Percentiles rank a stretch among this genome's conserved stretches.
These are phyloP conservation scores for Tylopilus balloui DNA, from an alignment of 768 basidiomycete species.

Conservation along the genomic window DNA sequence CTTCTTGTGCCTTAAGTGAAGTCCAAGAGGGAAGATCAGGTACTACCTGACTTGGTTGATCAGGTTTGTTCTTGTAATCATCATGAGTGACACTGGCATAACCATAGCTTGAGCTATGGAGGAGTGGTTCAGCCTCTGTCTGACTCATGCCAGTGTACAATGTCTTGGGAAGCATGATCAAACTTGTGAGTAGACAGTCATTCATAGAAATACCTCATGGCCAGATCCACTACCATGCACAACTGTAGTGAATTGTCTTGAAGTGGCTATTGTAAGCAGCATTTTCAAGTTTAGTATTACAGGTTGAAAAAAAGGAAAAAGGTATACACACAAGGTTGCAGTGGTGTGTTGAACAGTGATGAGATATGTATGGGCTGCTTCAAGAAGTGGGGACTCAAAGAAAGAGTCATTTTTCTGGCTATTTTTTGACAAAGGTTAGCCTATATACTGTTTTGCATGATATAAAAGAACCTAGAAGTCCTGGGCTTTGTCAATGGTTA, in stretches of 20 bases:
- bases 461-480: not conserved
- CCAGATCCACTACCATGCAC: slow-evolving; percentile 1
- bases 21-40: slow-evolving; percentile 27
- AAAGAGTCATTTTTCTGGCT: slow-evolving; percentile 15
- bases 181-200: not conserved
- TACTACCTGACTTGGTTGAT: not conserved
- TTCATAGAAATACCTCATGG: slow-evolving; percentile 11
- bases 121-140: not conserved
- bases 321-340: slow-evolving; percentile 14
- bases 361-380: slow-evolving; percentile 2
- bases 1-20: slow-evolving; percentile 1
- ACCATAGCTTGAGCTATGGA: not conserved
- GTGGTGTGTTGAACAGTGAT: not conserved
- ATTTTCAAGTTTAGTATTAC: not conserved
- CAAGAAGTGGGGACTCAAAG: slow-evolving; percentile 13
- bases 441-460: not conserved
- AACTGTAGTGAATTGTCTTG: slow-evolving; percentile 12
- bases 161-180: slow-evolving; percentile 12
- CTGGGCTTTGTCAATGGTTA: not conserved
- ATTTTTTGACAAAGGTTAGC: not conserved
- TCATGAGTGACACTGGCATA: not conserved
- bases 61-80: not conserved
- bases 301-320: not conserved
- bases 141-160: slow-evolving; percentile 3
- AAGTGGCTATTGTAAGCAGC: slow-evolving; percentile 9